Evolutionary conservation across 371 early-diverging fungal genomes (phyloP), one percentile per base, ranked within the genome.

Genomic region (Mucor lusitanicus): DNA sequence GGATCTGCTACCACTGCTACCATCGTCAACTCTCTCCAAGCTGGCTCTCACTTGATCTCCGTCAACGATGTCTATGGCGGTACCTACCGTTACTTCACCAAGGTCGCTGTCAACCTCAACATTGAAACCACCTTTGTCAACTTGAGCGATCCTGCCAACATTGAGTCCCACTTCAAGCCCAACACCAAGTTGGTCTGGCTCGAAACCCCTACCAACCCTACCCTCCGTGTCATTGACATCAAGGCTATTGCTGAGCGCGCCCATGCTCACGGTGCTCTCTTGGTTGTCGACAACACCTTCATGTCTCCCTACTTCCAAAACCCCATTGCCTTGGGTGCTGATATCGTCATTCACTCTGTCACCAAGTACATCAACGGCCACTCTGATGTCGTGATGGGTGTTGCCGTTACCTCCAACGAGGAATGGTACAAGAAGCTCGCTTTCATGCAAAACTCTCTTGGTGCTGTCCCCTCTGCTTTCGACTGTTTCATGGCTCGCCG

Each of bases 241-340:
- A 76, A 78, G 28, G 94, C 94, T 11, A 87, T 97, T 50, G 90
- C 95, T 42, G 83, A 91, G 59, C 85, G 91, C 56, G 90, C 92
- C n/a, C 95, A 95, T 79, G 79, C 85, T 35, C 84, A 90, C 67
- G 91, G 89, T 58, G 89, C 89, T 55, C 68, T 90, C 63, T 81
- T 97, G 42, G 97, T 96, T n/a, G 97, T 98, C 42, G 98, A 98
- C 86, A 99, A 97, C 88, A 99, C 98, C n/a, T 98, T 99, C 82
- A 88, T 98, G 92, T 87, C 88, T 67, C 96, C 99, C 40, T 96
- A 93, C 86, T 96, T 97, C 92, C 97, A 97, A 82, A 92, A 90
- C 75, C 98, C 98, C 9, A 84, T 98, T 27, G 64, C 79, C 11
- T 83, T 97, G 64, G 99, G 98, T 62, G 99, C 98, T 48, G 99